phyloP scores from a whole-genome alignment of 306 rosid genomes.

The Betula pendula region DNA sequence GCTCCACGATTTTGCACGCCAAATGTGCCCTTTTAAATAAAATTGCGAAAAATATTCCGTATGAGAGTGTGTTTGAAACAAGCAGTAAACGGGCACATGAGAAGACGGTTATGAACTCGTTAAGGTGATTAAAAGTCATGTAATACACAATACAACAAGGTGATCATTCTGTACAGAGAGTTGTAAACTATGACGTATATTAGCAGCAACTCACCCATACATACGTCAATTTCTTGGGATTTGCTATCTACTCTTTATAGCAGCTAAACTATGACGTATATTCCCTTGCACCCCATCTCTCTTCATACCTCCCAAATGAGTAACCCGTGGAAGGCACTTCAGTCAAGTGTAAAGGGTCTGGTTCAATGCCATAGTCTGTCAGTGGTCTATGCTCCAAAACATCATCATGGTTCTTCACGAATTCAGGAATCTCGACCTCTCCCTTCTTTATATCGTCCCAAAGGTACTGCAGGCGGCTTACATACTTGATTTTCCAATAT shows the following conservation, averaged over 20 bases:
- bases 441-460: slow-evolving; percentile 87
- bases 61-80: too few relatives aligned
- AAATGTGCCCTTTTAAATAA: too few relatives aligned
- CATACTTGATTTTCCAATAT: slow-evolving; percentile 91
- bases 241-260: too few relatives aligned
- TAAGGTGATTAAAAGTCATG: too few relatives aligned
- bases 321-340: slow-evolving; percentile 59
- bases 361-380: slow-evolving; percentile 95
- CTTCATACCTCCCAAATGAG: slow-evolving; percentile 68
- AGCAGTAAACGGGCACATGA: too few relatives aligned
- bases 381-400: slow-evolving; percentile 85
- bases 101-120: too few relatives aligned
- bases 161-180: slow-evolving; percentile 43
- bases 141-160: slow-evolving; percentile 4
- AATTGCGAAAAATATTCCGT: too few relatives aligned
- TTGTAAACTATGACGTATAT: neutral
- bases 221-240: neutral
- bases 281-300: slow-evolving; percentile 70
- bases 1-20: too few relatives aligned
- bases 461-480: slow-evolving; percentile 89
- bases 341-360: slow-evolving; percentile 65
- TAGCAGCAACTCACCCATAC: neutral
- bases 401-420: slow-evolving; percentile 76
- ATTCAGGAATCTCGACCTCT: slow-evolving; percentile 80
- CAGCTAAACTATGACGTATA: slow-evolving; percentile 44